Evolutionary conservation across 2,329 filamentous ascomycete species (phyloP).

Genomic region (Penicillium crustosum): DNA sequence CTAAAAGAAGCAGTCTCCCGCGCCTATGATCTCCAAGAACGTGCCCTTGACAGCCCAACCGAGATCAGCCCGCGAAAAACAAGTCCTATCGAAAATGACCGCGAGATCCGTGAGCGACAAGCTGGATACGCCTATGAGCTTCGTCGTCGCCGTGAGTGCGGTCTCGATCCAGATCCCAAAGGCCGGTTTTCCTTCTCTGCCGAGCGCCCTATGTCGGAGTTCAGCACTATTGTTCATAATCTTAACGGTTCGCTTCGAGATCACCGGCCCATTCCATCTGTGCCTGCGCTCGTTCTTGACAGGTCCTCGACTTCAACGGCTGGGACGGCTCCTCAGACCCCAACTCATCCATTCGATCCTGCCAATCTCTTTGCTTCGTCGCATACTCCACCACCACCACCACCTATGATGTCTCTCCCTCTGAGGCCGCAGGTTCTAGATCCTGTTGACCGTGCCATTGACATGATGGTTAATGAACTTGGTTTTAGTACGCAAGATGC

Average conservation of each 20-base stretch:
- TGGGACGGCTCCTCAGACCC: constrained; percentile 19
- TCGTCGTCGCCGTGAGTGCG: constrained; percentile 25
- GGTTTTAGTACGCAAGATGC: constrained; percentile 59
- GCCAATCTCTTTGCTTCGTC: constrained; percentile 13
- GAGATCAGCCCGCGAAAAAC: constrained; percentile 13
- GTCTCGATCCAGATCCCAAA: constrained; percentile 12
- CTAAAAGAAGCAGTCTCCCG: constrained; percentile 61
- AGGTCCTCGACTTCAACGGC: constrained; percentile 19
- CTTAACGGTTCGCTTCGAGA: constrained; percentile 29
- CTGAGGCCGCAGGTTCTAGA: constrained; percentile 44
- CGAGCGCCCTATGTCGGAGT: constrained; percentile 44
- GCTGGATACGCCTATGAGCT: constrained; percentile 37
- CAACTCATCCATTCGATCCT: constrained; percentile 7
- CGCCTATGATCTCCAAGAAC: constrained; percentile 54
- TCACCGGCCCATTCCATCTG: constrained; percentile 12
- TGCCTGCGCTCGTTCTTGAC: constrained; percentile 4
- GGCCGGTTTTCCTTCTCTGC: constrained; percentile 27
- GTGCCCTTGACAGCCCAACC: background rate
- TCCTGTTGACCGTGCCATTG: constrained; percentile 58
- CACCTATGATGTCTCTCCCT: constrained; percentile 12
- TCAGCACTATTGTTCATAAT: constrained; percentile 37
- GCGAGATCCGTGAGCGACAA: constrained; percentile 31
- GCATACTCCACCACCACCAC: constrained; percentile 21
- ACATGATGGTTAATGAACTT: constrained; percentile 57
- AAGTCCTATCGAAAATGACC: constrained; percentile 12